phyloP scores from a whole-genome alignment of 345 rosid species.

The Psidium guajava region DNA sequence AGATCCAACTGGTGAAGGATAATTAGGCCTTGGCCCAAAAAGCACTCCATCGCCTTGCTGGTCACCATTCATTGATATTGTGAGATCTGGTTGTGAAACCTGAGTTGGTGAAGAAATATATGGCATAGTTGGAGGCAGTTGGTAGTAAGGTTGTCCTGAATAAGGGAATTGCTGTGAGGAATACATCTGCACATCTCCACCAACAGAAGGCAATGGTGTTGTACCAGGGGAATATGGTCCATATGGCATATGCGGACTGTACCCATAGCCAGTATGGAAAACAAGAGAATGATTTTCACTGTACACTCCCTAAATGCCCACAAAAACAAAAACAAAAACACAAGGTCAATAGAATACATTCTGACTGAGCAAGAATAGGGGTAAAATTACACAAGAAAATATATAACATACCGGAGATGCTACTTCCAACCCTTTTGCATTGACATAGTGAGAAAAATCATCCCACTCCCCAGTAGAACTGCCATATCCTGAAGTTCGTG shows the following conservation, averaged over 20 bases:
- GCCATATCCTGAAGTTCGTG: constrained; percentile 48
- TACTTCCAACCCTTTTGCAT: constrained; percentile 63
- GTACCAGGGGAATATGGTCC: constrained; percentile 88
- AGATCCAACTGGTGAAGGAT: constrained; percentile 60
- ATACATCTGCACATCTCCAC: constrained; percentile 59
- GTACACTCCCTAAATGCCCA: constrained; percentile 47
- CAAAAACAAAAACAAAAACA: neutral
- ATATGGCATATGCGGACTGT: constrained; percentile 75
- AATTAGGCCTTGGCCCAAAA: constrained; percentile 57
- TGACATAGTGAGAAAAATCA: constrained; percentile 52
- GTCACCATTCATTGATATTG: constrained; percentile 39
- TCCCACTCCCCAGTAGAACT: constrained; percentile 63
- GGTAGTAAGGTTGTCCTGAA: constrained; percentile 59
- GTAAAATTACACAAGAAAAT: neutral
- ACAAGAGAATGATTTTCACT: constrained; percentile 66
- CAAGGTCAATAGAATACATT: neutral
- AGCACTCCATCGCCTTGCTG: constrained; percentile 63
- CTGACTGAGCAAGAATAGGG: neutral
- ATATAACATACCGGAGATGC: constrained; percentile 53
- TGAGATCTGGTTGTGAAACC: constrained; percentile 57
- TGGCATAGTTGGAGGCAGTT: constrained; percentile 62
- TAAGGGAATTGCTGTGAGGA: constrained; percentile 64
- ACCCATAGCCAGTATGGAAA: constrained; percentile 76
- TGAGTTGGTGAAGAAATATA: constrained; percentile 58
- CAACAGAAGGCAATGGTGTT: constrained; percentile 52